Conservation (phyloP, 2,329 filamentous ascomycete genomes). For the Basipetospora chlamydospora region DNA sequence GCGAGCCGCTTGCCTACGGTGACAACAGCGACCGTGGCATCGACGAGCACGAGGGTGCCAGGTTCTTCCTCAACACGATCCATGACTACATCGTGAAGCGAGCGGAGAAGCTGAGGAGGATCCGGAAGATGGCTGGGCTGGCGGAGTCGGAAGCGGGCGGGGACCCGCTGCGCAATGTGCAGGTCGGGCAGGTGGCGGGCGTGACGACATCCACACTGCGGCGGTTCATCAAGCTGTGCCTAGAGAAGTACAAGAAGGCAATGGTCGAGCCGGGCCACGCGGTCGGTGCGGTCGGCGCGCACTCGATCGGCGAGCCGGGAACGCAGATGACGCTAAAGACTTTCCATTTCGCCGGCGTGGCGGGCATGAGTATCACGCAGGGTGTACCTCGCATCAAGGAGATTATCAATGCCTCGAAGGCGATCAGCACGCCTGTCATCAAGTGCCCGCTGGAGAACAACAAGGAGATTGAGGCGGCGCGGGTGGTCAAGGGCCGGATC, state of each 20-base stretch:
- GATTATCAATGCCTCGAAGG: conserved; percentile 96
- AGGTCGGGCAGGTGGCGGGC: conserved; percentile 64
- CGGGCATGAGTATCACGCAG: conserved; percentile 97
- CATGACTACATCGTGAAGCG: conserved; percentile 52
- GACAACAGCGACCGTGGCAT: conserved; percentile 55
- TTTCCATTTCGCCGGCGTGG: conserved; percentile 99
- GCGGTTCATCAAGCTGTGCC: conserved; percentile 65
- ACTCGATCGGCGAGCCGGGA: conserved; percentile 95
- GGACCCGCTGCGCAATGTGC: conserved; percentile 20
- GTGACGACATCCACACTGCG: conserved; percentile 61
- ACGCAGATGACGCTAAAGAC: conserved; percentile 99
- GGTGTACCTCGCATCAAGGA: conserved; percentile 99
- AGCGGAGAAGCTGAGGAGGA: conserved; percentile 44
- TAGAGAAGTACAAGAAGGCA: conserved; percentile 81
- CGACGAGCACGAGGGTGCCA: conserved; percentile 68
- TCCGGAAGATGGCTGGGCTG: conserved; percentile 36
- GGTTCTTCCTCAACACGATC: conserved; percentile 69
- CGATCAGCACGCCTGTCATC: conserved; percentile 89
- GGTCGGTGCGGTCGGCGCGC: conserved; percentile 88
- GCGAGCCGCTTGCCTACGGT: conserved; percentile 50
- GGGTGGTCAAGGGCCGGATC: conserved; percentile 81
- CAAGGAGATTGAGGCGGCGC: conserved; percentile 61
- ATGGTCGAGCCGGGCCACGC: conserved; percentile 90
- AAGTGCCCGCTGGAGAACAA: conserved; percentile 70
- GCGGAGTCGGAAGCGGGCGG: conserved; percentile 17